Evolutionary conservation across 208 protist species (phyloP).

Genomic region (Jaenimonas drosophilae): DNA sequence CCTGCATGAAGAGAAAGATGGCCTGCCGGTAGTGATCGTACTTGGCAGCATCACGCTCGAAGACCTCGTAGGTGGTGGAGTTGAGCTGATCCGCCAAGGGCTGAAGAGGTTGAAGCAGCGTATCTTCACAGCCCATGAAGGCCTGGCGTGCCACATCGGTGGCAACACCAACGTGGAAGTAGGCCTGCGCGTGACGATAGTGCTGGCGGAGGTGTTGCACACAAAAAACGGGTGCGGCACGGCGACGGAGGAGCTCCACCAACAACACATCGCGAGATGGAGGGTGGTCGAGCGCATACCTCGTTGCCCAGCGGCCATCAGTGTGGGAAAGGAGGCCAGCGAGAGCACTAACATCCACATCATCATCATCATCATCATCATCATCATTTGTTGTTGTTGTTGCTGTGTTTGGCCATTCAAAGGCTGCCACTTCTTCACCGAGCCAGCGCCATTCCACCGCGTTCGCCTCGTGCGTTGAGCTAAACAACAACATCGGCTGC

Average conservation of each 20-base stretch:
- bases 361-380: no score
- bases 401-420: conserved; percentile 29
- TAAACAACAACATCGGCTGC: no score
- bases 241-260: conserved; percentile 65
- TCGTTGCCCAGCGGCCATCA: no score
- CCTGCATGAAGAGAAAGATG: conserved; percentile 44
- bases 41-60: conserved; percentile 97
- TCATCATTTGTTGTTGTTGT: no score
- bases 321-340: no score
- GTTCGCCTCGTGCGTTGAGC: no score
- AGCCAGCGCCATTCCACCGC: no score
- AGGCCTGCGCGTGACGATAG: conserved; percentile 2
- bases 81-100: conserved; percentile 97
- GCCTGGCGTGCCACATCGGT: conserved; percentile 32
- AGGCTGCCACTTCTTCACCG: conserved; percentile 65
- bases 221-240: conserved; percentile 49
- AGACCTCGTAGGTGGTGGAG: conserved; percentile 97
- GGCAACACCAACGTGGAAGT: conserved; percentile 33
- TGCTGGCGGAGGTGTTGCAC: not conserved
- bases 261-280: conserved; percentile 34
- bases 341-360: no score
- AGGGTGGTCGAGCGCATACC: conserved; percentile 12
- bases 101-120: conserved; percentile 92
- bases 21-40: conserved; percentile 93
- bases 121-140: conserved; percentile 84